These are phyloP conservation scores for Aspergillus glaucus DNA, from an alignment of 2,329 filamentous ascomycete species.

Conservation along the genomic window DNA sequence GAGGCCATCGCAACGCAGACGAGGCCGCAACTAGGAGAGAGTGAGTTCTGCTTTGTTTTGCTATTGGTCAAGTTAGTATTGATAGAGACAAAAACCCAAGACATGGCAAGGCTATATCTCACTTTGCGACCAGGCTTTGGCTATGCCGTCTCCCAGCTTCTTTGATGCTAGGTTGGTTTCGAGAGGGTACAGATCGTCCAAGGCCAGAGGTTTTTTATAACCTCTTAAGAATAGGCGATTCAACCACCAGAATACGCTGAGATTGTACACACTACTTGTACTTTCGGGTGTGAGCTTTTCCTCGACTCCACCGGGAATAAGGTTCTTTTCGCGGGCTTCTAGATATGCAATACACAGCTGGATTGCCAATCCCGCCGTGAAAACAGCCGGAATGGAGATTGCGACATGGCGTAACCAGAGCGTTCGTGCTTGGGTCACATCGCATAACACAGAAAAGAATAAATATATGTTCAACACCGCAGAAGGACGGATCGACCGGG, in stretches of 20 bases:
- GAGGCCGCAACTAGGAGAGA: neutral
- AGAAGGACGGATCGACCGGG: slow-evolving; percentile 19
- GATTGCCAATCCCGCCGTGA: slow-evolving; percentile 30
- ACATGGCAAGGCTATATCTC: neutral
- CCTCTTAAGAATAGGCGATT: slow-evolving; percentile 23
- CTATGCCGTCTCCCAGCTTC: neutral
- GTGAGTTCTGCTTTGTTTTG: neutral
- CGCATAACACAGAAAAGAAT: slow-evolving; percentile 35
- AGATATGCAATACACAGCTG: slow-evolving; percentile 38
- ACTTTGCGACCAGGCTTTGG: neutral
- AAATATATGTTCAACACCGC: slow-evolving; percentile 33
- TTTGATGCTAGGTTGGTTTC: slow-evolving; percentile 2
- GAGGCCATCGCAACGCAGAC: slow-evolving; percentile 11
- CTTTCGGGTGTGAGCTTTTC: slow-evolving; percentile 13
- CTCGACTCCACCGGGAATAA: neutral
- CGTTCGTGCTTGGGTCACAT: slow-evolving; percentile 37
- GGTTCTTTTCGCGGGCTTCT: slow-evolving; percentile 26
- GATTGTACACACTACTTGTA: slow-evolving; percentile 20
- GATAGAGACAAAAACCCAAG: neutral
- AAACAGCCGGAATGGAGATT: slow-evolving; percentile 25
- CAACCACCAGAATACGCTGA: slow-evolving; percentile 32
- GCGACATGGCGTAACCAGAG: slow-evolving; percentile 17
- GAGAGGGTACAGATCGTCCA: slow-evolving; percentile 16
- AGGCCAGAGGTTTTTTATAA: slow-evolving; percentile 13
- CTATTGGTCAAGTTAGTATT: neutral